phyloP scores from a whole-genome alignment of 2,329 filamentous ascomycete genomes.

The Cercospora sp. region DNA sequence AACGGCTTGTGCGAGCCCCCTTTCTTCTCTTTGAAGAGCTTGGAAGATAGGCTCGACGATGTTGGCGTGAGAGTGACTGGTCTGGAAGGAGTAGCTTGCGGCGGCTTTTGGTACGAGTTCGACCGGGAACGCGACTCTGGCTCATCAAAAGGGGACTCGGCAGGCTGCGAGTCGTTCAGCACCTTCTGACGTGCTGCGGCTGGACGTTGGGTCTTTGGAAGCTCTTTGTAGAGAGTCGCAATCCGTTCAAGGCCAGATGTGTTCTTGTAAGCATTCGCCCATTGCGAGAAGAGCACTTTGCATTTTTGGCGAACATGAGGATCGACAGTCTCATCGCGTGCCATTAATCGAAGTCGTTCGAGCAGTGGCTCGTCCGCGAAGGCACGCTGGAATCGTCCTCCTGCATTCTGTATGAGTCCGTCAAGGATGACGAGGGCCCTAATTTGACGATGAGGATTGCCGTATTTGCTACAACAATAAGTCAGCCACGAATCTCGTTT shows the following conservation, averaged over 20 bases:
- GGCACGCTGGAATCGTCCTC: slow-evolving; percentile 77
- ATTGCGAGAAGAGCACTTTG: slow-evolving; percentile 79
- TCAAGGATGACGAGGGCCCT: slow-evolving; percentile 86
- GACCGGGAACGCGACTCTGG: slow-evolving; percentile 21
- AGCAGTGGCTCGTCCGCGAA: slow-evolving; percentile 91
- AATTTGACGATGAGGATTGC: slow-evolving; percentile 87
- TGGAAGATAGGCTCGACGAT: slow-evolving; percentile 33
- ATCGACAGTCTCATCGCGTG: slow-evolving; percentile 81
- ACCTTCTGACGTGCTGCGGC: slow-evolving; percentile 74
- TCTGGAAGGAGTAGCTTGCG: slow-evolving; percentile 23
- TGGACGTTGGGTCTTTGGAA: slow-evolving; percentile 67
- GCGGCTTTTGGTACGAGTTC: slow-evolving; percentile 19
- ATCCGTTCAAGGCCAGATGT: slow-evolving; percentile 79
- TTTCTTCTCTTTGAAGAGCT: slow-evolving; percentile 40
- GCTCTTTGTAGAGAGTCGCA: slow-evolving; percentile 72
- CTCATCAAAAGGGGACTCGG: slow-evolving; percentile 31
- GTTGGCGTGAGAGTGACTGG: slow-evolving; percentile 39
- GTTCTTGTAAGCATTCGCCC: slow-evolving; percentile 79
- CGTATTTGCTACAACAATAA: slow-evolving; percentile 70
- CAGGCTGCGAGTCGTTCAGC: slow-evolving; percentile 66
- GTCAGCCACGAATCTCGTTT: slow-evolving; percentile 14
- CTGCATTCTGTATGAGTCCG: slow-evolving; percentile 91
- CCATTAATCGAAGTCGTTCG: slow-evolving; percentile 85
- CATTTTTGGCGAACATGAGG: slow-evolving; percentile 85
- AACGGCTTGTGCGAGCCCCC: slow-evolving; percentile 65